Conservation (phyloP, 257 asterid genomes). For the Sherardia arvensis region DNA sequence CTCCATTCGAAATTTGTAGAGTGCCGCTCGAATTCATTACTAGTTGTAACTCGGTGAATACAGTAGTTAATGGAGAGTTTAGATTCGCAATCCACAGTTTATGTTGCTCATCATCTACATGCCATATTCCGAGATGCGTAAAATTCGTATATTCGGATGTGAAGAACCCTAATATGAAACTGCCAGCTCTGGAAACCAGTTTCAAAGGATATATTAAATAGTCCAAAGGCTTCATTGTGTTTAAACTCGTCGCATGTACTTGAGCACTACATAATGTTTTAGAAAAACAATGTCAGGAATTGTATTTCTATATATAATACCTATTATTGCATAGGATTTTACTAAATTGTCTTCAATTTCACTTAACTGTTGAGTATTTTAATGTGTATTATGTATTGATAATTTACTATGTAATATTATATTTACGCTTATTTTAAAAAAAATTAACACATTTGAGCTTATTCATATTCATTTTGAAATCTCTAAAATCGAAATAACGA, state of each 20-base stretch:
- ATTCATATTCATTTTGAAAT: too few relatives aligned
- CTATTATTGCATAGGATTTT: neutral
- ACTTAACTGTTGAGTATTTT: too few relatives aligned
- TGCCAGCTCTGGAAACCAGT: slow-evolving; percentile 18
- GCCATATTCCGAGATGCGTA: slow-evolving; percentile 27
- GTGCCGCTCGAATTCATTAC: slow-evolving; percentile 15
- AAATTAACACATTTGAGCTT: too few relatives aligned
- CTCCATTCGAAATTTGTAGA: slow-evolving; percentile 13
- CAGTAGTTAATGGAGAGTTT: slow-evolving; percentile 7
- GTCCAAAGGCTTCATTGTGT: slow-evolving; percentile 22
- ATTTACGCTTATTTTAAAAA: too few relatives aligned
- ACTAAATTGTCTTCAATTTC: neutral
- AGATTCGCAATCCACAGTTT: slow-evolving; percentile 36
- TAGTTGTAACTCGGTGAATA: neutral
- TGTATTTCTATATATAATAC: too few relatives aligned
- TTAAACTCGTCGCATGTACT: neutral
- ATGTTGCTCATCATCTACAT: neutral
- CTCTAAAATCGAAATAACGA: too few relatives aligned
- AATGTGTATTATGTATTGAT: too few relatives aligned
- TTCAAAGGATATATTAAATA: slow-evolving; percentile 16
- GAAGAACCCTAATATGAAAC: slow-evolving; percentile 29
- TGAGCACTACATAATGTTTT: too few relatives aligned
- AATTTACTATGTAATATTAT: too few relatives aligned
- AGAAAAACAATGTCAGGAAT: neutral
- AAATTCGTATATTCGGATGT: slow-evolving; percentile 7